Conservation (phyloP, 495 filamentous ascomycete species). For the Entonaema liquescens region DNA sequence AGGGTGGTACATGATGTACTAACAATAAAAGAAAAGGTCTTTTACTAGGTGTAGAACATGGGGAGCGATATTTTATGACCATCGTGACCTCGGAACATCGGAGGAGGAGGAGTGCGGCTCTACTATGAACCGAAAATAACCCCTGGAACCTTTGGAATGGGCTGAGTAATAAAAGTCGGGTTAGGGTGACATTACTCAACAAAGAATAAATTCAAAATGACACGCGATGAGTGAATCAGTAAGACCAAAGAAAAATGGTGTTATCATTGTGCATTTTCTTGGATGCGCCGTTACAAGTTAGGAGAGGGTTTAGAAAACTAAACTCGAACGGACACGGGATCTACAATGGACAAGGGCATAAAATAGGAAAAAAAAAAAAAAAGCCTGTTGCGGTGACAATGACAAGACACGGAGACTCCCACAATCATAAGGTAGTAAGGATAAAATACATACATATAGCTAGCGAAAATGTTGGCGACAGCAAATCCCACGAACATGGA, state of each 20-base stretch:
- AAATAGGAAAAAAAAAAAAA: background rate
- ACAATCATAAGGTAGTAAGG: background rate
- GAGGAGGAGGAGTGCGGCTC: slow-evolving; percentile 30
- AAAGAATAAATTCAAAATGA: slow-evolving; percentile 10
- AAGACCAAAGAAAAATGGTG: background rate
- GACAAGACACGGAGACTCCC: background rate
- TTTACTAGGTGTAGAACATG: background rate
- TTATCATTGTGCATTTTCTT: slow-evolving; percentile 2
- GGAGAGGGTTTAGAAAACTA: background rate
- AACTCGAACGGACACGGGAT: background rate
- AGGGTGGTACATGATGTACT: background rate
- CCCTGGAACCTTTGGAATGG: background rate
- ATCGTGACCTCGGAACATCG: slow-evolving; percentile 41
- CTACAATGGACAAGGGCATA: background rate
- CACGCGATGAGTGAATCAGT: slow-evolving; percentile 3
- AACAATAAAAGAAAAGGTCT: background rate
- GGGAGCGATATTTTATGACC: slow-evolving; percentile 22
- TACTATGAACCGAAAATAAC: background rate
- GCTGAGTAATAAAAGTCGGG: background rate
- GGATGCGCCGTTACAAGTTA: background rate
- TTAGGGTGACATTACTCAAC: background rate
- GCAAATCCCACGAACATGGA: slow-evolving; percentile 37
- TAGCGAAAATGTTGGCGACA: too few species aligned
- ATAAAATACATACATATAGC: too few species aligned
- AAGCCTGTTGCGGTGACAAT: slow-evolving; percentile 4